Evolutionary conservation across 1,139 yeast species (phyloP).

Genomic region (Yamadazyma buinensis): DNA sequence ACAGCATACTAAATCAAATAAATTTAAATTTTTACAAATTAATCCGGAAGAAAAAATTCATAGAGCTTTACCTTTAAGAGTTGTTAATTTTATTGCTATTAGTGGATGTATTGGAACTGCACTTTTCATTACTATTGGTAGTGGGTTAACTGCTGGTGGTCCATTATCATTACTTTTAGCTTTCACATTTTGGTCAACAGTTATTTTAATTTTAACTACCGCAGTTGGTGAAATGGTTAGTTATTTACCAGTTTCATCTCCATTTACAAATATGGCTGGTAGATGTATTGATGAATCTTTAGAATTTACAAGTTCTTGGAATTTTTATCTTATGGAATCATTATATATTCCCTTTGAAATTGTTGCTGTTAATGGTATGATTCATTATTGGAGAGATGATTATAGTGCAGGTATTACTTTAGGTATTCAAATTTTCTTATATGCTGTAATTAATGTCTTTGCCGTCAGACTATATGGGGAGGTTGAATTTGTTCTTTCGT

Average conservation of each 20-base stretch:
- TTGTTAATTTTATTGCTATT: constrained; percentile 32
- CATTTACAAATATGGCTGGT: constrained; percentile 53
- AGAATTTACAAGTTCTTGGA: constrained; percentile 77
- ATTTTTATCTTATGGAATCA: constrained; percentile 74
- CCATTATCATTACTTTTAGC: constrained; percentile 45
- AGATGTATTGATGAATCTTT: constrained; percentile 62
- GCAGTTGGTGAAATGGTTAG: constrained; percentile 83
- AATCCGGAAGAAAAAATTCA: constrained; percentile 11
- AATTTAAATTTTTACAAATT: constrained; percentile 6
- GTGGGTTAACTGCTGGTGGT: constrained; percentile 41
- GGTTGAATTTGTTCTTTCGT: constrained; percentile 73
- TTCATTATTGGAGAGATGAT: constrained; percentile 77
- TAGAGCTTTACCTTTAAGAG: constrained; percentile 18
- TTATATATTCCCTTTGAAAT: constrained; percentile 79
- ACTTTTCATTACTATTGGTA: constrained; percentile 33
- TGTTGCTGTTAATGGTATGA: constrained; percentile 72
- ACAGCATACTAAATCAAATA: no score
- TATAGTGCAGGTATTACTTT: constrained; percentile 66
- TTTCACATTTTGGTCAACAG: constrained; percentile 42
- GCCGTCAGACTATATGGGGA: constrained; percentile 79
- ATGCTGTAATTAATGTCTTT: constrained; percentile 60
- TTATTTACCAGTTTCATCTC: constrained; percentile 68
- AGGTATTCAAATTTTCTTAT: constrained; percentile 58
- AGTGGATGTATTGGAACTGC: constrained; percentile 37
- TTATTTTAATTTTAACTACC: constrained; percentile 60